A percentile compares a stretch with the other conserved stretches of the same genome.
phyloP scores from a whole-genome alignment of 2,329 filamentous ascomycete species.

The Fusarium sp. region DNA sequence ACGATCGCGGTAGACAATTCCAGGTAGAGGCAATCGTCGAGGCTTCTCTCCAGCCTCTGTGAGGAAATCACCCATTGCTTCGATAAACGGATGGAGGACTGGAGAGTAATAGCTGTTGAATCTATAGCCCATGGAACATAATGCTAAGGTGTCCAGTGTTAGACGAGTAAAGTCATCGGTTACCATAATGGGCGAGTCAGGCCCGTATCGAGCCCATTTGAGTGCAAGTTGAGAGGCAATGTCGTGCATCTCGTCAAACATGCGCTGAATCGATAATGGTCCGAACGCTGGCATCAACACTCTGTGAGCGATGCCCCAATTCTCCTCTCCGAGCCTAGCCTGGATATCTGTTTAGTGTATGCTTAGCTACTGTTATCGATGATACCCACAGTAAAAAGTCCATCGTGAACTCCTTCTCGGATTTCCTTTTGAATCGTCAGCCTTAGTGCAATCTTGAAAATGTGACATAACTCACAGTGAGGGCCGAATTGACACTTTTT shows the following conservation, averaged over 20 bases:
- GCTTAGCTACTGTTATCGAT: no score
- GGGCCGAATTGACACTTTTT: slow-evolving; percentile 66
- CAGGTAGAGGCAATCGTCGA: slow-evolving; percentile 61
- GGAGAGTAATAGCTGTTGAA: slow-evolving; percentile 83
- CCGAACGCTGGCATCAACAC: slow-evolving; percentile 78
- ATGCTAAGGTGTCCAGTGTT: slow-evolving; percentile 78
- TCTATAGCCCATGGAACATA: slow-evolving; percentile 79
- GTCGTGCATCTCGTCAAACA: slow-evolving; percentile 80
- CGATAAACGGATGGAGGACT: slow-evolving; percentile 77
- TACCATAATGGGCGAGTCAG: slow-evolving; percentile 68
- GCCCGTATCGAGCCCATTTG: slow-evolving; percentile 77
- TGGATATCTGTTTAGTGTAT: slow-evolving; percentile 23
- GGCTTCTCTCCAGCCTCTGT: slow-evolving; percentile 67
- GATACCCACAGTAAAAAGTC: slow-evolving; percentile 72
- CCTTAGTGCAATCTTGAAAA: not conserved
- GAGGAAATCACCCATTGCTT: slow-evolving; percentile 75
- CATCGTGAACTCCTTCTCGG: slow-evolving; percentile 73
- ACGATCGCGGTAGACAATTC: slow-evolving; percentile 63
- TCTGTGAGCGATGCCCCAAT: slow-evolving; percentile 77
- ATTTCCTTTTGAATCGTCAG: slow-evolving; percentile 59
- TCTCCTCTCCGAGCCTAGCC: slow-evolving; percentile 64
- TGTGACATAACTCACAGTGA: slow-evolving; percentile 56
- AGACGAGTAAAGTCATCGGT: slow-evolving; percentile 80
- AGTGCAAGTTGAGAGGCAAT: slow-evolving; percentile 75
- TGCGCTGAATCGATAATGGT: slow-evolving; percentile 74